Conservation (phyloP, 805 yeast genomes). For the Grigorovia jiainica region DNA sequence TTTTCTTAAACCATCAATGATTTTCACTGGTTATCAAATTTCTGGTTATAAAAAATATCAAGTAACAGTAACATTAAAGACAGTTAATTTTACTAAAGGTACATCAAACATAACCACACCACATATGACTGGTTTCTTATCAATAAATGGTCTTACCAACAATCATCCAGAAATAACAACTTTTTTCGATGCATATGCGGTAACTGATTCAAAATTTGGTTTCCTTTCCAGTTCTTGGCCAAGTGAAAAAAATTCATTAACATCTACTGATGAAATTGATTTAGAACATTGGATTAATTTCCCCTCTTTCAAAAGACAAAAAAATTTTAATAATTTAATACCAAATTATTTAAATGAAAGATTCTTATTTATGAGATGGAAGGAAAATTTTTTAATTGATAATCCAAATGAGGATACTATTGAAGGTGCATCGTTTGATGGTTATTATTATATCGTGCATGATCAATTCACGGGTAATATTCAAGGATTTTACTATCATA, state of each 20-base stretch:
- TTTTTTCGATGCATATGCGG: conserved; percentile 45
- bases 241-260: conserved; percentile 38
- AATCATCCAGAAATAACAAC: conserved; percentile 66
- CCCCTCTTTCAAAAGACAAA: conserved; percentile 32
- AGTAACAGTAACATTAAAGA: conserved; percentile 47
- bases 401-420: conserved; percentile 48
- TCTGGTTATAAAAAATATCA: conserved; percentile 34
- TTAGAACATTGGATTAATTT: conserved; percentile 60
- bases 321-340: conserved; percentile 11
- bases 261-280: conserved; percentile 49
- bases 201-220: conserved; percentile 16
- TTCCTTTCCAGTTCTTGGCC: conserved; percentile 24
- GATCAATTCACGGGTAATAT: conserved; percentile 69
- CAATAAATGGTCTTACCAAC: conserved; percentile 59
- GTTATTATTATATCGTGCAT: conserved; percentile 81
- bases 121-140: conserved; percentile 50
- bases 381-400: conserved; percentile 78
- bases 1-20: conserved; percentile 22
- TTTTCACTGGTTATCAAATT: conserved; percentile 28
- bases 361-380: conserved; percentile 86
- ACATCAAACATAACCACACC: conserved; percentile 9
- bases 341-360: conserved; percentile 32
- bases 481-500: conserved; percentile 75
- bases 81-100: conserved; percentile 38
- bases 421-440: conserved; percentile 76